Percentiles rank a stretch among this genome's conserved stretches.
phyloP scores from a whole-genome alignment of 495 filamentous ascomycete genomes.

The Penicillium arizonense region DNA sequence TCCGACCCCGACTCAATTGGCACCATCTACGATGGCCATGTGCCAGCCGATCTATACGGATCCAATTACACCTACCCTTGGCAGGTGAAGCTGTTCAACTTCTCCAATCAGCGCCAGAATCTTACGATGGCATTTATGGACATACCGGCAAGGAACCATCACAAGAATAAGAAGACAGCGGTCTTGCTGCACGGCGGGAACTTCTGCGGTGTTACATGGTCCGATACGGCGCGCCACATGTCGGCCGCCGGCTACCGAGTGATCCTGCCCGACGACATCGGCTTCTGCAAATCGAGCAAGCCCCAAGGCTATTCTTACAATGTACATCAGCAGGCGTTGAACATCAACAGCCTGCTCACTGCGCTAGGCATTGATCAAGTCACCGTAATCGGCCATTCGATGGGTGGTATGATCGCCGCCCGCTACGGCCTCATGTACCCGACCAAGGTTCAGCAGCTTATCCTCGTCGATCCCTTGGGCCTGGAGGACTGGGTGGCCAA shows the following conservation, averaged over 20 bases:
- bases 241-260: slow-evolving; percentile 15
- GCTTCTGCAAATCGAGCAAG: slow-evolving; percentile 20
- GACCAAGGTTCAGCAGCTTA: slow-evolving; percentile 8
- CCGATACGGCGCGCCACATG: slow-evolving; percentile 11
- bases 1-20: slow-evolving; percentile 11
- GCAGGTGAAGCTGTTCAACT: slow-evolving; percentile 16
- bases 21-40: slow-evolving; percentile 12
- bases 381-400: slow-evolving; percentile 16
- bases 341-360: slow-evolving; percentile 15
- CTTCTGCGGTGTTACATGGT: slow-evolving; percentile 18
- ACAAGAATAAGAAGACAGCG: not conserved
- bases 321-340: slow-evolving; percentile 12
- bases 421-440: slow-evolving; percentile 19
- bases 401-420: slow-evolving; percentile 18
- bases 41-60: slow-evolving; percentile 8
- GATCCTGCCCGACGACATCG: slow-evolving; percentile 17
- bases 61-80: slow-evolving; percentile 15
- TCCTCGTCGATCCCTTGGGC: slow-evolving; percentile 15
- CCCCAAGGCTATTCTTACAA: slow-evolving; percentile 19
- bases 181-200: slow-evolving; percentile 17
- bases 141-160: not conserved
- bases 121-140: slow-evolving; percentile 17
- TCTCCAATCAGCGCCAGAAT: slow-evolving; percentile 14
- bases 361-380: slow-evolving; percentile 10
- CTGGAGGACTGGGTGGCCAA: slow-evolving; percentile 16